phyloP scores from a whole-genome alignment of 768 basidiomycete species.

The Hericium alpestre region DNA sequence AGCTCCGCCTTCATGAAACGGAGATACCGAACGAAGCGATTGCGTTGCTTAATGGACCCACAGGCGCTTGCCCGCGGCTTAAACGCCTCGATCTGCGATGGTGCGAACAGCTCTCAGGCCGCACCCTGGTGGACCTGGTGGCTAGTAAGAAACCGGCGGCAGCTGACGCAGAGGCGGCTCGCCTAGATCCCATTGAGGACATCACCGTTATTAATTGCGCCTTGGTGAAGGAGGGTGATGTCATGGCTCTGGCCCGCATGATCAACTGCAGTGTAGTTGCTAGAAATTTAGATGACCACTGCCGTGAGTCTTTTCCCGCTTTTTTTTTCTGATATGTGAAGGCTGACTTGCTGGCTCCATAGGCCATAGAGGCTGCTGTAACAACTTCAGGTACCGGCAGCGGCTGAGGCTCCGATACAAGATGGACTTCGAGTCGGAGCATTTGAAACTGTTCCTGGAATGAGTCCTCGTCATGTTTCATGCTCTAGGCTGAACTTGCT shows the following conservation, averaged over 20 bases:
- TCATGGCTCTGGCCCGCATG: slow-evolving; percentile 37
- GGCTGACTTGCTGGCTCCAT: background rate
- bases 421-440: background rate
- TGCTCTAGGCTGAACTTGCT: too few species aligned
- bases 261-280: slow-evolving; percentile 39
- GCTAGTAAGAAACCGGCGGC: slow-evolving; percentile 22
- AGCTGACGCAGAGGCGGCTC: background rate
- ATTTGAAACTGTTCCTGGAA: too few species aligned
- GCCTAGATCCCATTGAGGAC: slow-evolving; percentile 26
- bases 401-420: slow-evolving; percentile 30
- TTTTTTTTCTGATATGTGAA: background rate
- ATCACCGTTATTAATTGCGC: slow-evolving; percentile 48
- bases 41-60: slow-evolving; percentile 25
- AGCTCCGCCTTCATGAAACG: slow-evolving; percentile 46
- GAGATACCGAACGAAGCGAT: slow-evolving; percentile 42
- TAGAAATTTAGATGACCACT: slow-evolving; percentile 34
- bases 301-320: slow-evolving; percentile 32
- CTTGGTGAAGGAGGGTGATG: slow-evolving; percentile 42
- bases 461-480: too few species aligned
- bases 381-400: slow-evolving; percentile 45
- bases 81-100: slow-evolving; percentile 43
- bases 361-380: slow-evolving; percentile 42
- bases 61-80: slow-evolving; percentile 37
- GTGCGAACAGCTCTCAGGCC: slow-evolving; percentile 46
- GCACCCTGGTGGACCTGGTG: slow-evolving; percentile 40